phyloP scores from a whole-genome alignment of 2,329 filamentous ascomycete genomes.

The Orbilia oligospora region DNA sequence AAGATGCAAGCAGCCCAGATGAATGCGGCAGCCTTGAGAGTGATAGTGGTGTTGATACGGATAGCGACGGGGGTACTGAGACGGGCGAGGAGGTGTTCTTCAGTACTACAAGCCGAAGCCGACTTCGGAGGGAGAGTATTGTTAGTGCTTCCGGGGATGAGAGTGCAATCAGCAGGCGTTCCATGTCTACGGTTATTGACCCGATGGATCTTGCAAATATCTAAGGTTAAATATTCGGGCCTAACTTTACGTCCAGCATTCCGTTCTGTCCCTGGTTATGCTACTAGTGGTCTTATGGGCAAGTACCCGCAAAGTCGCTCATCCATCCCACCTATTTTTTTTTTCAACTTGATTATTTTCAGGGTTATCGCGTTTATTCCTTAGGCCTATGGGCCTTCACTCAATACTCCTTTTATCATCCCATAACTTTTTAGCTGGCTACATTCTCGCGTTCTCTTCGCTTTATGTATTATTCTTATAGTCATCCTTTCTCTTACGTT shows the following conservation, averaged over 20 bases:
- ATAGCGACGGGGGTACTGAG: not conserved
- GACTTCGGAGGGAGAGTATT: not conserved
- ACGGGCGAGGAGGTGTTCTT: not conserved
- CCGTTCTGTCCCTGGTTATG: not conserved
- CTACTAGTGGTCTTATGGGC: no score
- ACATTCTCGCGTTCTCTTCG: not conserved
- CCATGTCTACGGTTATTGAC: constrained; percentile 1
- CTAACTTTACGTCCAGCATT: not conserved
- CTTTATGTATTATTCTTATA: not conserved
- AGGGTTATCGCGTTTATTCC: no score
- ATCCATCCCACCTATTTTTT: no score
- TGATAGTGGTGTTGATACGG: not conserved
- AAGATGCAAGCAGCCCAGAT: not conserved
- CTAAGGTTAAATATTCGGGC: not conserved
- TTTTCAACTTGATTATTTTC: not conserved
- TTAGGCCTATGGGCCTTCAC: no score
- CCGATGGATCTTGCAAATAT: not conserved
- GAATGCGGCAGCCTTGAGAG: not conserved
- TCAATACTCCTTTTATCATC: no score
- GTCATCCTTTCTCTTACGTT: not conserved
- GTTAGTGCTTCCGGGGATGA: constrained; percentile 9
- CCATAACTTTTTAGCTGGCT: no score
- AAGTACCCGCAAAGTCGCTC: no score
- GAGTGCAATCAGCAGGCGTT: not conserved
- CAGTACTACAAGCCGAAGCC: not conserved